These are phyloP conservation scores for Alopecurus myosuroides DNA, from an alignment of 176 grass and related monocot genomes.

Conservation along the genomic window DNA sequence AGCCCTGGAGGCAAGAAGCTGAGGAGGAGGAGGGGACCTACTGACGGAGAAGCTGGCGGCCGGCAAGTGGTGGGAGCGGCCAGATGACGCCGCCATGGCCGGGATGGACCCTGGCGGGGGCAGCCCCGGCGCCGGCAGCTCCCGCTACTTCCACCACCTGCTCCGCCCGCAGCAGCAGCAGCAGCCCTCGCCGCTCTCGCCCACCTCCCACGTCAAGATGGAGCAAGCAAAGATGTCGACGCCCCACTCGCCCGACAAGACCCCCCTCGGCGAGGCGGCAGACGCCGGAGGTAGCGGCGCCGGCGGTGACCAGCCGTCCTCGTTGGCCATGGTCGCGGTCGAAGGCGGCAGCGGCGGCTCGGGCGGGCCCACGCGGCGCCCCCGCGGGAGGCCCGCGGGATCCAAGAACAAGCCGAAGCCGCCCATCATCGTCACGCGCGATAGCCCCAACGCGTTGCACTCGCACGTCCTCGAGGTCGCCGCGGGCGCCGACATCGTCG, in stretches of 20 bases:
- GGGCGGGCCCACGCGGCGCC: too few relatives aligned
- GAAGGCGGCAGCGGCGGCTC: conserved; percentile 40
- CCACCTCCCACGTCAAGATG: conserved; percentile 60
- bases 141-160: conserved; percentile 78
- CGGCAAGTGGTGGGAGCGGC: conserved; percentile 98
- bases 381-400: too few relatives aligned
- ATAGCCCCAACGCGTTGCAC: conserved; percentile 93
- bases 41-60: conserved; percentile 71
- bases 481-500: conserved; percentile 73
- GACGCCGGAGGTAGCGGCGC: conserved; percentile 15
- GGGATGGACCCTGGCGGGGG: conserved; percentile 56
- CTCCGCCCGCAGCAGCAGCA: conserved; percentile 51
- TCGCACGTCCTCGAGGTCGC: conserved; percentile 89
- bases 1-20: neutral
- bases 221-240: conserved; percentile 62
- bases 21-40: conserved; percentile 30
- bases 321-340: conserved; percentile 43
- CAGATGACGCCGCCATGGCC: conserved; percentile 64
- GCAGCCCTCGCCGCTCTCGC: conserved; percentile 47
- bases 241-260: conserved; percentile 52
- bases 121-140: conserved; percentile 30
- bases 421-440: conserved; percentile 88
- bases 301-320: conserved; percentile 64
- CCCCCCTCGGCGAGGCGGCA: conserved; percentile 18
- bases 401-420: conserved; percentile 92